Conservation (phyloP, 176 grass and related monocot genomes). For the Saccharum spontaneum region DNA sequence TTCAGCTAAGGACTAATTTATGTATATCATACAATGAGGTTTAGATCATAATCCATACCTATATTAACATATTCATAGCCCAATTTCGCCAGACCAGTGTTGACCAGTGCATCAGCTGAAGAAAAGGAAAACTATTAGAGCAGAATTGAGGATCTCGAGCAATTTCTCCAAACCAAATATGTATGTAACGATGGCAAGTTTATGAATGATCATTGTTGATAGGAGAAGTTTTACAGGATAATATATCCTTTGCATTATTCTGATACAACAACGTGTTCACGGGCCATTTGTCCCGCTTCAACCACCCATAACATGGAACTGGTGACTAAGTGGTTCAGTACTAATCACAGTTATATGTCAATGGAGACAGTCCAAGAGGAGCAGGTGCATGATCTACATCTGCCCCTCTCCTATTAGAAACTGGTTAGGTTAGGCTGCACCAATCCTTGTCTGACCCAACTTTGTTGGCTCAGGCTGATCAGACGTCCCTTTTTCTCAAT, state of each 20-base stretch:
- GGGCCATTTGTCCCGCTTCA: constrained; percentile 19
- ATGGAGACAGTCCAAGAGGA: constrained; percentile 30
- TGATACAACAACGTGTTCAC: neutral
- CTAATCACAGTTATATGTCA: neutral
- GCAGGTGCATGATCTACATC: constrained; percentile 27
- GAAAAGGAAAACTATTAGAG: constrained; percentile 5
- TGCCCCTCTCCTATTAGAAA: neutral
- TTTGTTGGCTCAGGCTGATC: neutral
- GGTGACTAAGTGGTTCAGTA: constrained; percentile 19
- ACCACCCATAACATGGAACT: neutral
- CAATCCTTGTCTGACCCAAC: constrained; percentile 22
- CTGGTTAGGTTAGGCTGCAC: constrained; percentile 27
- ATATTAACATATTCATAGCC: constrained; percentile 91
- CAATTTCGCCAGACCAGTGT: constrained; percentile 69
- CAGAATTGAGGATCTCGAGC: neutral
- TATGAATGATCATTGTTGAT: neutral
- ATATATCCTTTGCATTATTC: neutral
- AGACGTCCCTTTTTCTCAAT: constrained; percentile 21
- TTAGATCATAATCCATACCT: constrained; percentile 37
- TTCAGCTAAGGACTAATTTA: neutral
- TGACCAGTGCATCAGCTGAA: constrained; percentile 91
- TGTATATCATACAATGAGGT: neutral
- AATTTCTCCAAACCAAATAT: constrained; percentile 8
- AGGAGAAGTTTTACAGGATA: neutral
- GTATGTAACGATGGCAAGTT: neutral